These are phyloP conservation scores for Radiomyces spectabilis DNA, from an alignment of 192 early-diverging fungal species.

Conservation along the genomic window DNA sequence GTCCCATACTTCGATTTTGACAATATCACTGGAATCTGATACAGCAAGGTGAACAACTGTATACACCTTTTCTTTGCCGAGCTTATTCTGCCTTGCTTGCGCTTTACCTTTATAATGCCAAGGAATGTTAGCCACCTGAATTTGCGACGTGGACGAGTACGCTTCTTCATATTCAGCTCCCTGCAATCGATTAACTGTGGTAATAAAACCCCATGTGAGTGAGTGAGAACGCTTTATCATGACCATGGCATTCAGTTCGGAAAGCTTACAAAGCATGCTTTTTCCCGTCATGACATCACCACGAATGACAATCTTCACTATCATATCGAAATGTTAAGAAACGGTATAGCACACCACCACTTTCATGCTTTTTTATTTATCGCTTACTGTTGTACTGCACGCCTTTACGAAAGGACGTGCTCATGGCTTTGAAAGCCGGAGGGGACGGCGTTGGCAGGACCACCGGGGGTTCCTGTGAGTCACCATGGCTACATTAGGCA, in stretches of 20 bases:
- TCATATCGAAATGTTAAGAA: not conserved
- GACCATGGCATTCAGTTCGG: not conserved
- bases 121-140: constrained; percentile 53
- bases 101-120: constrained; percentile 46
- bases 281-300: constrained; percentile 55
- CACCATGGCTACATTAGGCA: not conserved
- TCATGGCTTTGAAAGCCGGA: constrained; percentile 27
- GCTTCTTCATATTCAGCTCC: constrained; percentile 32
- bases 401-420: constrained; percentile 25
- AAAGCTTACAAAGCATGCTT: constrained; percentile 41
- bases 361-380: not conserved
- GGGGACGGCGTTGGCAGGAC: not conserved
- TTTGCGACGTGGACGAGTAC: constrained; percentile 48
- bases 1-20: constrained; percentile 58
- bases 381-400: constrained; percentile 41
- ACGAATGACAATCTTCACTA: constrained; percentile 54
- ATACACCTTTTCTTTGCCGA: not conserved
- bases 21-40: constrained; percentile 45
- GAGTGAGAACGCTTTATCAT: not conserved
- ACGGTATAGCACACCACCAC: no score
- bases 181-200: constrained; percentile 43
- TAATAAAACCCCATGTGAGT: not conserved
- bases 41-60: not conserved
- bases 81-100: not conserved
- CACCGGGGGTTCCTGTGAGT: not conserved